Conservation (phyloP, 176 grass and related monocot genomes). For the Tillandsia fasciculata region DNA sequence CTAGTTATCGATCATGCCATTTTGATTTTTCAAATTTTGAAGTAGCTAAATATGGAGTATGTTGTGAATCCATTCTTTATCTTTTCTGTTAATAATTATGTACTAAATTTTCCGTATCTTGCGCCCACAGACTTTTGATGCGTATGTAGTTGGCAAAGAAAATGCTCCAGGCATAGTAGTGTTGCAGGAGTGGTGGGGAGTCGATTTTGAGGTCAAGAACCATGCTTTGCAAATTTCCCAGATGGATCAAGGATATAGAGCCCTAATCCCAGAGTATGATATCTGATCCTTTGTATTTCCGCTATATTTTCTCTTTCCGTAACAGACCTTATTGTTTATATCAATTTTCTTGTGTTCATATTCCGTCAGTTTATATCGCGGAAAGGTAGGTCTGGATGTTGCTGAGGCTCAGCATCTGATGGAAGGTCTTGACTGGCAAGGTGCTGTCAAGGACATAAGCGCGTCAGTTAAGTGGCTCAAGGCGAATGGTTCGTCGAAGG, state of each 20-base stretch:
- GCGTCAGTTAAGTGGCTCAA: slow-evolving; percentile 98
- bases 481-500: slow-evolving; percentile 80
- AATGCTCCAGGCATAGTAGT: slow-evolving; percentile 90
- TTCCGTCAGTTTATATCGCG: slow-evolving; percentile 69
- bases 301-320: background rate
- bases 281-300: slow-evolving; percentile 5
- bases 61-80: background rate
- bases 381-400: slow-evolving; percentile 76
- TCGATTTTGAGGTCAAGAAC: slow-evolving; percentile 95
- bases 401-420: slow-evolving; percentile 89
- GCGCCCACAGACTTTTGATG: slow-evolving; percentile 68
- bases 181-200: slow-evolving; percentile 96
- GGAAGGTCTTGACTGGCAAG: slow-evolving; percentile 75
- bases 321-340: background rate
- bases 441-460: slow-evolving; percentile 77
- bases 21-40: too few relatives aligned
- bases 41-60: background rate
- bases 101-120: background rate
- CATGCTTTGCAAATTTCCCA: slow-evolving; percentile 78
- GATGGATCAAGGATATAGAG: slow-evolving; percentile 81
- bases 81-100: background rate
- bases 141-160: slow-evolving; percentile 85
- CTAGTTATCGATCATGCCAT: too few relatives aligned
- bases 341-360: background rate
- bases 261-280: slow-evolving; percentile 88